Conservation (phyloP, 2,329 filamentous ascomycete species). For the Ceratocystiopsis brevicomis region DNA sequence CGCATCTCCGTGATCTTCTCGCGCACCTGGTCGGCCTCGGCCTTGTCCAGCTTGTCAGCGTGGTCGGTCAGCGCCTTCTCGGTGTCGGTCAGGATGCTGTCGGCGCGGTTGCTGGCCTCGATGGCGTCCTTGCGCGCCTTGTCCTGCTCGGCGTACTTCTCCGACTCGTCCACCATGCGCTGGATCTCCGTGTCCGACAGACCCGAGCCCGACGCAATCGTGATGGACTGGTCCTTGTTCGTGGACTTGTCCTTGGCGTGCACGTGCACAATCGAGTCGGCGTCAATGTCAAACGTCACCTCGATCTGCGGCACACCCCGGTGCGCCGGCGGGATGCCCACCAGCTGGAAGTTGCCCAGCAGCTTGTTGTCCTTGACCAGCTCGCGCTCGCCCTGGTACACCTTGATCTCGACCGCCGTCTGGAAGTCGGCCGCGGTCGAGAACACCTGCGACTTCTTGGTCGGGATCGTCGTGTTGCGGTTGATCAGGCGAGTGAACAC, state of each 20-base stretch:
- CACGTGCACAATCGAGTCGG: constrained; percentile 99
- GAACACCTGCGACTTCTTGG: constrained; percentile 99
- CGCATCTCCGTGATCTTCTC: constrained; percentile 81
- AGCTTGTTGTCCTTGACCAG: constrained; percentile 99
- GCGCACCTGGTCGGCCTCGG: constrained; percentile 77
- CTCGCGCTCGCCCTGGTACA: constrained; percentile 96
- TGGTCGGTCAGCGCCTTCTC: constrained; percentile 97
- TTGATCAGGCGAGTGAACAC: constrained; percentile 99
- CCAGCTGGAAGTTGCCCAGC: constrained; percentile 96
- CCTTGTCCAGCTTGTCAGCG: constrained; percentile 89
- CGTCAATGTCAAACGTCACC: constrained; percentile 95
- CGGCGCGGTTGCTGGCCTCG: constrained; percentile 91
- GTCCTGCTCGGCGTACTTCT: constrained; percentile 86
- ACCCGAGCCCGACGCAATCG: constrained; percentile 92
- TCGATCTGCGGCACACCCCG: constrained; percentile 98
- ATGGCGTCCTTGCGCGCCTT: constrained; percentile 95
- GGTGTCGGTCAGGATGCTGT: constrained; percentile 90
- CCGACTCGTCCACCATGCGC: constrained; percentile 92
- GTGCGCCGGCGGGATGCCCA: constrained; percentile 86
- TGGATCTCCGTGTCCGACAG: constrained; percentile 88
- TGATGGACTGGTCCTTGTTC: constrained; percentile 98
- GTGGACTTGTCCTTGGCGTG: constrained; percentile 97
- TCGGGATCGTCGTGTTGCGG: constrained; percentile 97
- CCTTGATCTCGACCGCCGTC: constrained; percentile 95
- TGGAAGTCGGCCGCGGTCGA: constrained; percentile 99